phyloP scores from a whole-genome alignment of 805 yeast genomes.

The Clavispora fructus region DNA sequence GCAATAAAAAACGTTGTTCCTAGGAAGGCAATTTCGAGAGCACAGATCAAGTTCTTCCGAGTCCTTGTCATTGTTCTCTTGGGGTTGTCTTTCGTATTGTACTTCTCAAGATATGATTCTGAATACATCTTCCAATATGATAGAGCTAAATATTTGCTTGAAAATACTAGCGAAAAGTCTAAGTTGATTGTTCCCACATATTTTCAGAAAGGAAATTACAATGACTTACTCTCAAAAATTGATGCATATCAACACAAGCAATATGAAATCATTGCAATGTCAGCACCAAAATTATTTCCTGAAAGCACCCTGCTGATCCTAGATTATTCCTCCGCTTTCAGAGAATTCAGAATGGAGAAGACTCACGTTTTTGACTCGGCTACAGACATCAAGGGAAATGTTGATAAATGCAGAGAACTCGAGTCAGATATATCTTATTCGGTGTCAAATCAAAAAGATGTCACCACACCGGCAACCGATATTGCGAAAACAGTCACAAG shows the following conservation, averaged over 20 bases:
- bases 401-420: not conserved
- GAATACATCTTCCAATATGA: too few species aligned
- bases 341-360: not conserved
- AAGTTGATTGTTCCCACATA: too few species aligned
- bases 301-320: not conserved
- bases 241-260: too few species aligned
- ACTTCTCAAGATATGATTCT: not conserved
- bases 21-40: not conserved
- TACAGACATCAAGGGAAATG: not conserved
- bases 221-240: too few species aligned
- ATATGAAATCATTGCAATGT: not conserved
- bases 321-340: not conserved
- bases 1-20: not conserved
- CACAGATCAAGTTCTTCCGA: not conserved
- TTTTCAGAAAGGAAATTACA: too few species aligned
- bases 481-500: not conserved
- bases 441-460: not conserved
- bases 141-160: too few species aligned
- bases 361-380: not conserved
- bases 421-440: not conserved
- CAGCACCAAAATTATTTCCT: not conserved
- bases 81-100: not conserved
- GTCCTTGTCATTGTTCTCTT: not conserved
- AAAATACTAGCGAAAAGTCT: too few species aligned
- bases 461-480: not conserved